phyloP scores from a whole-genome alignment of 1,284 basidiomycete genomes.

The Ceratobasidium sp. region DNA sequence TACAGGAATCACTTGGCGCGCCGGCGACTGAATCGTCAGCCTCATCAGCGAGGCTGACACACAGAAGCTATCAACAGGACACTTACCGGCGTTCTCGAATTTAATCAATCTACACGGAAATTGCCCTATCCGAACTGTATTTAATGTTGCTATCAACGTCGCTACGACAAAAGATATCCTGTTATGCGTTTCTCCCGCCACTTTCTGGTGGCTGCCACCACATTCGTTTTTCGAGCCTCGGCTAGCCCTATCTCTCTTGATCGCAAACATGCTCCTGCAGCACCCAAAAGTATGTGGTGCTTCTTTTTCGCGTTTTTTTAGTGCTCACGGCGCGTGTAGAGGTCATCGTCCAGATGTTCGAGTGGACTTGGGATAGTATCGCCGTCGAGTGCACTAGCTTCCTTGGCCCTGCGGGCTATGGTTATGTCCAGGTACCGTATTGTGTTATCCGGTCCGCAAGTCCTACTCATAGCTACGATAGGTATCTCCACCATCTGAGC shows the following conservation, averaged over 20 bases:
- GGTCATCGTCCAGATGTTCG: slow-evolving; percentile 63
- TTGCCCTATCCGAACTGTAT: no score
- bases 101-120: background rate
- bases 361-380: slow-evolving; percentile 66
- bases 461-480: background rate
- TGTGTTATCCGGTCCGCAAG: background rate
- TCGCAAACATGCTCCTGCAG: background rate
- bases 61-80: no score
- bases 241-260: background rate
- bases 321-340: slow-evolving; percentile 42
- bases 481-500: slow-evolving; percentile 41
- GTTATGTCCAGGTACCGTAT: slow-evolving; percentile 66
- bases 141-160: no score
- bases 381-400: slow-evolving; percentile 69
- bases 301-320: background rate
- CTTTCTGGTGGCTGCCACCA: background rate
- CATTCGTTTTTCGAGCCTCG: background rate
- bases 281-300: background rate
- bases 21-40: no score
- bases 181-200: slow-evolving; percentile 1
- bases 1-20: no score
- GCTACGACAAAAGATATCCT: no score
- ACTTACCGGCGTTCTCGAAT: background rate
- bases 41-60: no score
- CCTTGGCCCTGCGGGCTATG: slow-evolving; percentile 70